phyloP scores from a whole-genome alignment of 2,329 filamentous ascomycete genomes.

The Westerdykella sp. region DNA sequence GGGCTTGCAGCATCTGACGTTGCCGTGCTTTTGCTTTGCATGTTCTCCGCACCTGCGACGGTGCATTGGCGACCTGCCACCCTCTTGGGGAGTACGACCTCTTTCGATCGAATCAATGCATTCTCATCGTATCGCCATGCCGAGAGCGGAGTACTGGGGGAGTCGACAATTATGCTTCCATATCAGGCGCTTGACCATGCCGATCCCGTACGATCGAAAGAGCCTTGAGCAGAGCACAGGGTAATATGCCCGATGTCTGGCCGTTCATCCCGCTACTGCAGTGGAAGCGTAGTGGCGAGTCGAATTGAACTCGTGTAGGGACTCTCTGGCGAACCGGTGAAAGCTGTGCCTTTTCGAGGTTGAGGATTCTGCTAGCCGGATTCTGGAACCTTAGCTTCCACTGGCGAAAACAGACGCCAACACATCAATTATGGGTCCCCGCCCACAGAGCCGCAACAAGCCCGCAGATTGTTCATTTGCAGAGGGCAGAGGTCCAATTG shows the following conservation, averaged over 20 bases:
- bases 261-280: conserved; percentile 33
- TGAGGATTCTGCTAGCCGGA: conserved; percentile 32
- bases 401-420: conserved; percentile 81
- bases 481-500: conserved; percentile 27
- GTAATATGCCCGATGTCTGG: conserved; percentile 28
- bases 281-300: conserved; percentile 31
- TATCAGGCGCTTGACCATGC: conserved; percentile 26
- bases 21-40: conserved; percentile 25
- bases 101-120: conserved; percentile 13
- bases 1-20: conserved; percentile 30
- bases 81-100: conserved; percentile 22
- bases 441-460: conserved; percentile 39
- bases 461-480: conserved; percentile 37
- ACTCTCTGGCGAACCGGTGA: conserved; percentile 31
- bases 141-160: conserved; percentile 20
- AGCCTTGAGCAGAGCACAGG: conserved; percentile 28
- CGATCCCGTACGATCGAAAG: conserved; percentile 24
- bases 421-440: conserved; percentile 64
- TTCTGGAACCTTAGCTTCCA: conserved; percentile 48
- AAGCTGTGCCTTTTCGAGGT: conserved; percentile 33
- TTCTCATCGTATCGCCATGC: conserved; percentile 14
- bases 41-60: conserved; percentile 23
- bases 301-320: conserved; percentile 18
- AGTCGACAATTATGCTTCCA: conserved; percentile 28
- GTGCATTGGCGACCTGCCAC: conserved; percentile 29